Evolutionary conservation across 805 yeast genomes (phyloP), one percentile per base, ranked within the genome.

Genomic region (Yarrowia divulgata): DNA sequence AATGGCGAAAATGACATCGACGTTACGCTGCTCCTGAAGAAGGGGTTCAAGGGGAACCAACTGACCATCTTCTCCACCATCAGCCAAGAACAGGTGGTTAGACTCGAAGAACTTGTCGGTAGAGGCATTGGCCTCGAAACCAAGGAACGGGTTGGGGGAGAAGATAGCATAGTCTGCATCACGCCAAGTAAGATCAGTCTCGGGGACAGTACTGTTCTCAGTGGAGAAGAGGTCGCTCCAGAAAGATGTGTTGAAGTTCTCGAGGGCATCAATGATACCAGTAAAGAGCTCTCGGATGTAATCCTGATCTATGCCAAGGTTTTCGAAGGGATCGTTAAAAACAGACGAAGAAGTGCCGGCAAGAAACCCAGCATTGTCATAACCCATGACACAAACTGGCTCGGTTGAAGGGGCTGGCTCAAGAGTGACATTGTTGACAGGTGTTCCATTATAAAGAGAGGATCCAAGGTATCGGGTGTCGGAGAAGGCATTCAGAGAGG

Each of bases 1-100:
- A 71, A 76, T 74, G 0, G 93, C 91, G 75, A 89, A 84, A 32
- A 89, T 79, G 35, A 87, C 84, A 75, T 90, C 93, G 32, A 90
- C 80, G 13, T 82, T 79, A 74, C 93, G 82, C 60, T 81, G 84
- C 35, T 84, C 84, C 75, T 87, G 89, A 48, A 90, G 73, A 71
- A 89, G 80, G n/a, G 93, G 93, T 39, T 80, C 78, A 32, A 88
- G 76, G 19, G 93, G 93, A 52, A 89, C 79, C 72, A 86, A 87
- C 76, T 89, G 90, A 3, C 73, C 69, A 76, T 88, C 91, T 74
- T 88, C 91, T 72, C 93, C 93, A 72, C 93, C 94, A 75, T 90
- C 94, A 40, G 84, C 90, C 50, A 90, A 79, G 73, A 79, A 69
- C 49, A 89, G 79, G n/a, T 83, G 75, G 7, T 81, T 80, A 48